Percentiles rank a stretch among this genome's conserved stretches.
Conservation (phyloP, 2,329 filamentous ascomycete genomes). For the Monilinia vaccinii-corymbosi region DNA sequence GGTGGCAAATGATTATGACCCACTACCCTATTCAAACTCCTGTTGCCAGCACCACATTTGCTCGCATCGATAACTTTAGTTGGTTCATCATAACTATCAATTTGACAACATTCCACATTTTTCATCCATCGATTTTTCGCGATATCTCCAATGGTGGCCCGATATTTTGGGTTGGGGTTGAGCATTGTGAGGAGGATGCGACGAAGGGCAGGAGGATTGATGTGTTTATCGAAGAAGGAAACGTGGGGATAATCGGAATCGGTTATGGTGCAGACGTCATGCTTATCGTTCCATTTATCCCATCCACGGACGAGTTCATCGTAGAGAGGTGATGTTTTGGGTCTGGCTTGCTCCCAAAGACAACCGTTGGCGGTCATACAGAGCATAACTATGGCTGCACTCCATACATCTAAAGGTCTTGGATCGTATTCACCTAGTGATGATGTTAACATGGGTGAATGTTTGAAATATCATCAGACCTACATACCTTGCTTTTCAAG, state of each 20-base stretch:
- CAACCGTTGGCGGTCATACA: conserved; percentile 63
- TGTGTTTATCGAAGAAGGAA: conserved; percentile 51
- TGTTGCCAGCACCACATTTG: conserved; percentile 32
- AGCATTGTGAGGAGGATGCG: conserved; percentile 73
- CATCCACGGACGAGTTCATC: conserved; percentile 56
- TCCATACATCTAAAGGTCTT: conserved; percentile 77
- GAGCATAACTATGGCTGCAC: conserved; percentile 73
- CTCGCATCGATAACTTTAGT: conserved; percentile 52
- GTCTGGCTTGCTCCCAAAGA: conserved; percentile 63
- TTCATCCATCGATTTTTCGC: conserved; percentile 64
- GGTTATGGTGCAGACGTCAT: conserved; percentile 37
- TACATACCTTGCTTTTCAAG: conserved; percentile 49
- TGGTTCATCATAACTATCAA: conserved; percentile 57
- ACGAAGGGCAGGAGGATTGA: conserved; percentile 60
- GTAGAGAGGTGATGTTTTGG: conserved; percentile 44
- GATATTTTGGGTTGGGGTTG: conserved; percentile 63
- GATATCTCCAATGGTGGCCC: conserved; percentile 60
- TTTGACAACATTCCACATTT: conserved; percentile 69
- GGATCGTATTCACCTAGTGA: conserved; percentile 54
- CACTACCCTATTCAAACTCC: conserved; percentile 35
- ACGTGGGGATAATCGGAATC: conserved; percentile 59
- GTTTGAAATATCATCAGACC: conserved; percentile 7
- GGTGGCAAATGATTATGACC: conserved; percentile 28
- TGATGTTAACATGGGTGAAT: conserved; percentile 1
- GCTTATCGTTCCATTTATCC: conserved; percentile 55